These are phyloP conservation scores for Amylocystis lapponica DNA, from an alignment of 768 basidiomycete species.

Conservation along the genomic window DNA sequence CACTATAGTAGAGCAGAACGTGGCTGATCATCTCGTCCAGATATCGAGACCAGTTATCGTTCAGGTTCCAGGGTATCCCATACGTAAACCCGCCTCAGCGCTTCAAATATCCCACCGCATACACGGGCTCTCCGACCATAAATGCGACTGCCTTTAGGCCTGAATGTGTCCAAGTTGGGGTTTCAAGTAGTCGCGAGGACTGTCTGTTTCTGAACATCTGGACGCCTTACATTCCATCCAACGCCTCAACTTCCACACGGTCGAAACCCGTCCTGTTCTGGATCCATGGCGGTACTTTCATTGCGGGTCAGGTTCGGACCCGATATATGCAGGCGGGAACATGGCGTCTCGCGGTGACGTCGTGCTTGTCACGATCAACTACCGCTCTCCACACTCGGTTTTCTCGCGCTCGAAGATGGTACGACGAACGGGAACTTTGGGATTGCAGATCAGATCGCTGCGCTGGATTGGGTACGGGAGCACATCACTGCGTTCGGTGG, in stretches of 20 bases:
- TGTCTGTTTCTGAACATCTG: slow-evolving; percentile 45
- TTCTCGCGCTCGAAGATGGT: slow-evolving; percentile 37
- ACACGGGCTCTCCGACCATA: slow-evolving; percentile 22
- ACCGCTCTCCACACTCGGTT: slow-evolving; percentile 38
- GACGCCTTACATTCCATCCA: slow-evolving; percentile 33
- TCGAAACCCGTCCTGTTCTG: slow-evolving; percentile 43
- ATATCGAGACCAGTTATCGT: slow-evolving; percentile 41
- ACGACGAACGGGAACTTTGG: slow-evolving; percentile 42
- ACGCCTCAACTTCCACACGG: slow-evolving; percentile 9
- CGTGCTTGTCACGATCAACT: slow-evolving; percentile 33
- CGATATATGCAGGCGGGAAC: slow-evolving; percentile 39
- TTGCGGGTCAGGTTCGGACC: slow-evolving; percentile 34
- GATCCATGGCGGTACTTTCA: slow-evolving; percentile 47
- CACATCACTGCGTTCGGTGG: slow-evolving; percentile 54
- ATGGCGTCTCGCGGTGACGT: slow-evolving; percentile 39
- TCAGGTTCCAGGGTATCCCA: slow-evolving; percentile 48
- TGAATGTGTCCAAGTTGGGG: slow-evolving; percentile 20
- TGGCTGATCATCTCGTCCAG: no score
- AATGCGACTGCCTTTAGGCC: slow-evolving; percentile 25
- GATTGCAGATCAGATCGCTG: slow-evolving; percentile 37
- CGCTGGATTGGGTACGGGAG: slow-evolving; percentile 41
- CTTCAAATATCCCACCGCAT: slow-evolving; percentile 37
- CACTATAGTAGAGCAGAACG: no score
- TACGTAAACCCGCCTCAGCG: slow-evolving; percentile 39
- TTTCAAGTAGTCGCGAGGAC: slow-evolving; percentile 32